phyloP scores from a whole-genome alignment of 2,329 filamentous ascomycete genomes.

The Lizonia empirigonia region DNA sequence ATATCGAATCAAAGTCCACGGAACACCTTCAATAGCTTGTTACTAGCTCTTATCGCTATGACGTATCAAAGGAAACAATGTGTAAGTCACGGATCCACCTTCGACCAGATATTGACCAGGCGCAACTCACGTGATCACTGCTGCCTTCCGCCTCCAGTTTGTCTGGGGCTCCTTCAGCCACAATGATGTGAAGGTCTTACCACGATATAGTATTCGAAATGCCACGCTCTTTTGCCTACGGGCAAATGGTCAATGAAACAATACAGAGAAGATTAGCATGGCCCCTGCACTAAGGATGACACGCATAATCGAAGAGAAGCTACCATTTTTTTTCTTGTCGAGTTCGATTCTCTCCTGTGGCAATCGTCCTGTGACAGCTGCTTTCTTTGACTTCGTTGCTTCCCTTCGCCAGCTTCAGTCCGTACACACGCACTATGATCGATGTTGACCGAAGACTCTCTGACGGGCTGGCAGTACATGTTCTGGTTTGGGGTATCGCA shows the following conservation, averaged over 20 bases:
- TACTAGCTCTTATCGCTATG: too few relatives aligned
- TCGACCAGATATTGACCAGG: not conserved
- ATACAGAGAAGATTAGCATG: slow-evolving; percentile 54
- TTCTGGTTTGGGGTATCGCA: too few relatives aligned
- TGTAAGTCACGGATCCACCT: not conserved
- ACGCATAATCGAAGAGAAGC: slow-evolving; percentile 52
- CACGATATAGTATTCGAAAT: not conserved
- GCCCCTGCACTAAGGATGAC: slow-evolving; percentile 88
- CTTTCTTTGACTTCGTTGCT: not conserved
- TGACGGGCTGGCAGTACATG: not conserved
- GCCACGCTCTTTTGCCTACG: not conserved
- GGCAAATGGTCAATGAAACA: slow-evolving; percentile 31
- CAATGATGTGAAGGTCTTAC: not conserved
- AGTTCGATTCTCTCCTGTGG: not conserved
- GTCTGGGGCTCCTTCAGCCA: not conserved
- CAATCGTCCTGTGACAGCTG: not conserved
- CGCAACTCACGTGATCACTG: slow-evolving; percentile 2
- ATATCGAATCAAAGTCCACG: too few relatives aligned
- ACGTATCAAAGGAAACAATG: not conserved
- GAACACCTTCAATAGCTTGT: too few relatives aligned
- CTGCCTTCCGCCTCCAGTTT: not conserved
- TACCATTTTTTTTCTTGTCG: slow-evolving; percentile 41
- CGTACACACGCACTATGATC: not conserved
- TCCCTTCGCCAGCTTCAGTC: not conserved
- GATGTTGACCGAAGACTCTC: not conserved